A percentile compares a stretch with the other conserved stretches of the same genome.
These are phyloP conservation scores for Trichoderma aggressivum DNA, from an alignment of 2,329 filamentous ascomycete genomes.

Conservation along the genomic window DNA sequence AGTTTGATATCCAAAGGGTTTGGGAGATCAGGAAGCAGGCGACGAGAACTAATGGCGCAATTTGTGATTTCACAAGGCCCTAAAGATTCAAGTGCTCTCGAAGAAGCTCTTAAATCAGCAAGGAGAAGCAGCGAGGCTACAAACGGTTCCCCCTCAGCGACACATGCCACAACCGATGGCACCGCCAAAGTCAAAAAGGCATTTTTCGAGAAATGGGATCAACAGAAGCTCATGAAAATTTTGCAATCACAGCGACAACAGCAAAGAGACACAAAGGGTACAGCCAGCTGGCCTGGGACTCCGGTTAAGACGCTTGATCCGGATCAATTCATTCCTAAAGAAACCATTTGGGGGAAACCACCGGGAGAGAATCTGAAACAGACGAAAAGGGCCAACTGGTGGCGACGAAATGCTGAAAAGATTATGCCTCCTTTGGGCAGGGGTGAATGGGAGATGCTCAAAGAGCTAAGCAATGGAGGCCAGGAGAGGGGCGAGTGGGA, in stretches of 20 bases:
- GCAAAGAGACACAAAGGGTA: conserved; percentile 26
- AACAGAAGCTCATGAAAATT: conserved; percentile 41
- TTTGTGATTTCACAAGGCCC: conserved; percentile 39
- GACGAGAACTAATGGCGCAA: conserved; percentile 45
- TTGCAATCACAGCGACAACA: conserved; percentile 41
- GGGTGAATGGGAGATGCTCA: conserved; percentile 55
- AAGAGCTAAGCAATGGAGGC: conserved; percentile 43
- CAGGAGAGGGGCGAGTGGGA: conserved; percentile 36
- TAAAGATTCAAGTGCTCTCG: conserved; percentile 40
- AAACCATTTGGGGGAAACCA: conserved; percentile 50
- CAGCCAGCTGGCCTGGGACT: conserved; percentile 27
- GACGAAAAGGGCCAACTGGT: conserved; percentile 47
- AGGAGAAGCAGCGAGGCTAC: neutral
- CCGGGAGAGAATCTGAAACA: conserved; percentile 37
- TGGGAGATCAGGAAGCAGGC: conserved; percentile 50
- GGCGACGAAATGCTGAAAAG: conserved; percentile 43
- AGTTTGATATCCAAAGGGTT: conserved; percentile 49
- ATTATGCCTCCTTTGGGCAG: conserved; percentile 53
- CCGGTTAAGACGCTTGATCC: conserved; percentile 35
- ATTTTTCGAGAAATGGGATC: conserved; percentile 50
- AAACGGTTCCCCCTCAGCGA: neutral
- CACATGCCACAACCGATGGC: neutral
- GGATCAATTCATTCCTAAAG: conserved; percentile 35
- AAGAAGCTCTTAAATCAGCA: conserved; percentile 27
- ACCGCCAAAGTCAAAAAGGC: conserved; percentile 21